Evolutionary conservation across 441 rosid species (phyloP).

Genomic region (Omphalea diandra): DNA sequence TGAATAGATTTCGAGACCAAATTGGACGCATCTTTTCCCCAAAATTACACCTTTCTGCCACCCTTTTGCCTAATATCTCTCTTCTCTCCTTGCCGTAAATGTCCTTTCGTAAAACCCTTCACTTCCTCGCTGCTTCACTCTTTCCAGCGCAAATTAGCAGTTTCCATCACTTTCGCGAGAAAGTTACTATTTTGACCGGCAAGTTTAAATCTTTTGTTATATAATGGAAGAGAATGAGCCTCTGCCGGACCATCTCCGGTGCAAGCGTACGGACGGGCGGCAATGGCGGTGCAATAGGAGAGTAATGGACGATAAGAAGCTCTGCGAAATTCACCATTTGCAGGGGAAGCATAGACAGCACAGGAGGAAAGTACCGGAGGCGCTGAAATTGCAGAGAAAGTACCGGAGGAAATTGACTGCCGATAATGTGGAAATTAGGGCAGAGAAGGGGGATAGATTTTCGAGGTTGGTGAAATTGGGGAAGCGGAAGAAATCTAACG

Average conservation of each 20-base stretch:
- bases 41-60: constrained; percentile 40
- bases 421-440: constrained; percentile 50
- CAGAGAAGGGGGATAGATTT: constrained; percentile 36
- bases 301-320: constrained; percentile 72
- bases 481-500: constrained; percentile 39
- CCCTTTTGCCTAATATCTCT: not conserved
- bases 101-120: constrained; percentile 14
- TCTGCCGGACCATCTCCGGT: constrained; percentile 77
- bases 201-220: constrained; percentile 1
- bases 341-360: constrained; percentile 59
- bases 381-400: constrained; percentile 56
- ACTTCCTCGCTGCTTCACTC: constrained; percentile 16
- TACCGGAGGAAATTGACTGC: constrained; percentile 25
- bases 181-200: constrained; percentile 24
- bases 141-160: not conserved
- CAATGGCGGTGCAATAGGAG: constrained; percentile 87
- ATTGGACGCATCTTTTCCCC: constrained; percentile 37
- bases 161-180: constrained; percentile 27
- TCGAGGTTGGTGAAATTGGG: constrained; percentile 32
- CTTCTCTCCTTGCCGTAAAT: constrained; percentile 27
- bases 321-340: constrained; percentile 76
- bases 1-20: constrained; percentile 36
- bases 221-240: constrained; percentile 57
- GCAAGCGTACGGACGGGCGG: constrained; percentile 88
- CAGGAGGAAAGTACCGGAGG: constrained; percentile 60